Percentiles rank a stretch among this genome's conserved stretches.
Conservation (phyloP, 306 rosid genomes). For the Vicia villosa region DNA sequence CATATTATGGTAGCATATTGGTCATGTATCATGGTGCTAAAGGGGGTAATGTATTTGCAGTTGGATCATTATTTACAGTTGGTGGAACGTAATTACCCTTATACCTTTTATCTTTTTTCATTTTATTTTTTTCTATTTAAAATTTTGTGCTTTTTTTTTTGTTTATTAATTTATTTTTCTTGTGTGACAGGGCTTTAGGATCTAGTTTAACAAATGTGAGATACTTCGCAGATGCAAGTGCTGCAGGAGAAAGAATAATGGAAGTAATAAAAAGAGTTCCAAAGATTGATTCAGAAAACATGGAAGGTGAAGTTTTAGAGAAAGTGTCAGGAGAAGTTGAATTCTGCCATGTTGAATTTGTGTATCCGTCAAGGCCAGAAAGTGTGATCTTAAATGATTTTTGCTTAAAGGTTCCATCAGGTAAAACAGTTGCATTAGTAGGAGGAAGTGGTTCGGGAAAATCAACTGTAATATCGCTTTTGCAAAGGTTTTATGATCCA, state of each 20-base stretch:
- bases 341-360: constrained; percentile 57
- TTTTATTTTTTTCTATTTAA: background rate
- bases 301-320: constrained; percentile 59
- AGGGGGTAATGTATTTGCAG: constrained; percentile 88
- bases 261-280: constrained; percentile 81
- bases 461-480: constrained; percentile 70
- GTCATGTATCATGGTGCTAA: constrained; percentile 89
- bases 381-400: constrained; percentile 57
- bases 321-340: constrained; percentile 65
- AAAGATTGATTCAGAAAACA: constrained; percentile 74
- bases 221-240: constrained; percentile 75
- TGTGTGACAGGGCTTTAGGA: constrained; percentile 65
- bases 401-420: constrained; percentile 65
- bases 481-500: constrained; percentile 91
- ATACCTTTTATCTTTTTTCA: constrained; percentile 9
- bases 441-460: constrained; percentile 94
- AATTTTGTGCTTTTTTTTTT: background rate
- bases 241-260: constrained; percentile 72
- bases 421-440: constrained; percentile 76
- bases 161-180: background rate
- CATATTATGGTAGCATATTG: constrained; percentile 77
- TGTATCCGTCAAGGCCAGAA: constrained; percentile 87
- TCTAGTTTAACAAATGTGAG: constrained; percentile 74
- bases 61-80: constrained; percentile 65
- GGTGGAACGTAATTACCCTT: constrained; percentile 76